Evolutionary conservation across 192 early-diverging fungal genomes (phyloP).

Genomic region (Coemansia sp.): DNA sequence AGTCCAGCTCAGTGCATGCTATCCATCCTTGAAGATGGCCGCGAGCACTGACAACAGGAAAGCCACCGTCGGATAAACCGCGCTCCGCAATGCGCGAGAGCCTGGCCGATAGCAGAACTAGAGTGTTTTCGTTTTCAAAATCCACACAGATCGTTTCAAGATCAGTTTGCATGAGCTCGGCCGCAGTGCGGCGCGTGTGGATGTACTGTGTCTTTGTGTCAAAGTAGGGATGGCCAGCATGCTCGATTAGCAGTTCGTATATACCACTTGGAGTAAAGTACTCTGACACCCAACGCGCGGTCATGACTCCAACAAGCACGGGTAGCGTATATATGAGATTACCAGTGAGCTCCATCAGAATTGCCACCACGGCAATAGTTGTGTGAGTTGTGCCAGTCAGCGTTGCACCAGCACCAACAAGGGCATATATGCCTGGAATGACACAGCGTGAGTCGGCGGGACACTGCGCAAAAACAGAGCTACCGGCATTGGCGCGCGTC

Average conservation of each 20-base stretch:
- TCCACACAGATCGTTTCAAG: conserved; percentile 70
- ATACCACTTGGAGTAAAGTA: conserved; percentile 67
- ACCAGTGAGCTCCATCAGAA: conserved; percentile 82
- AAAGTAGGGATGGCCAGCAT: conserved; percentile 74
- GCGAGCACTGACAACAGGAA: conserved; percentile 64
- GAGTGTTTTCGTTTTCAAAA: conserved; percentile 59
- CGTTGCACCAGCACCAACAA: conserved; percentile 59
- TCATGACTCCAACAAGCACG: conserved; percentile 59
- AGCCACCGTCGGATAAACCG: conserved; percentile 73
- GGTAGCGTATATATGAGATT: conserved; percentile 73
- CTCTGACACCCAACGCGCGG: conserved; percentile 76
- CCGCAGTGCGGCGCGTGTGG: conserved; percentile 58
- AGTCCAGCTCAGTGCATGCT: conserved; percentile 76
- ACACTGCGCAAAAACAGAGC: conserved; percentile 53
- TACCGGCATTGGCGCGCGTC: conserved; percentile 34
- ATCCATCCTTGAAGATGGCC: conserved; percentile 76
- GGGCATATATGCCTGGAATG: conserved; percentile 71
- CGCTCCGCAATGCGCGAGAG: conserved; percentile 57
- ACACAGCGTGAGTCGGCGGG: conserved; percentile 57
- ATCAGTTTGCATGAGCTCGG: conserved; percentile 66
- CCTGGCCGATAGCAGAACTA: conserved; percentile 59
- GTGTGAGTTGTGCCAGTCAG: conserved; percentile 63
- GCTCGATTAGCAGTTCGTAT: conserved; percentile 73
- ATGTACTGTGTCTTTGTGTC: conserved; percentile 76
- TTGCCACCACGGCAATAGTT: conserved; percentile 64